Evolutionary conservation across 129 eudicot genomes (phyloP).

Genomic region (Artemisia tridentata): DNA sequence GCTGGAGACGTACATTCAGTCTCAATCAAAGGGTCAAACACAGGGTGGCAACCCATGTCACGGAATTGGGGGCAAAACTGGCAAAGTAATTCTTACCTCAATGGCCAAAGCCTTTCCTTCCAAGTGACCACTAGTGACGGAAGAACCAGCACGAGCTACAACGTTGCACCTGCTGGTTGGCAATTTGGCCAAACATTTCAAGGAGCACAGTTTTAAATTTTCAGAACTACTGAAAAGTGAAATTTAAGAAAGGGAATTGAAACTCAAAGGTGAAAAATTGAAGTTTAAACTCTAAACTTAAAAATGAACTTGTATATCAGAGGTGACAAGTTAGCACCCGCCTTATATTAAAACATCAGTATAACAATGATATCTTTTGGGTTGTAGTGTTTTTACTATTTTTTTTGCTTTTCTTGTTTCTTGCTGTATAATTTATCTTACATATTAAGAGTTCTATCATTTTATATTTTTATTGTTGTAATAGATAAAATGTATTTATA

Average conservation of each 20-base stretch:
- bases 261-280: constrained; percentile 6
- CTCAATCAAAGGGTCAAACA: constrained; percentile 63
- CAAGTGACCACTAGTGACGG: constrained; percentile 41
- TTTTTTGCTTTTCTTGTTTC: constrained; percentile 17
- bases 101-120: constrained; percentile 39
- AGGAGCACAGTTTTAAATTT: constrained; percentile 31
- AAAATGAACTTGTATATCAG: constrained; percentile 22
- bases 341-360: constrained; percentile 22
- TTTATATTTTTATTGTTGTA: not conserved
- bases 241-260: constrained; percentile 5
- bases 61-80: constrained; percentile 49
- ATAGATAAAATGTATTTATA: not conserved
- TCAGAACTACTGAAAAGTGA: not conserved
- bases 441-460: not conserved
- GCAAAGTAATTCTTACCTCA: constrained; percentile 42
- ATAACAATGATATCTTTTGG: constrained; percentile 16
- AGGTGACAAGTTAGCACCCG: constrained; percentile 44
- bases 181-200: constrained; percentile 38
- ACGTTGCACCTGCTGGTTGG: constrained; percentile 37
- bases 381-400: not conserved
- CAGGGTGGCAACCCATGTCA: constrained; percentile 76
- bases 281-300: not conserved
- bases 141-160: constrained; percentile 26
- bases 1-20: constrained; percentile 74
- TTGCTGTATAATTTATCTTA: not conserved